phyloP scores from a whole-genome alignment of 78 protist species.

The Dictyostelium capitatum region DNA sequence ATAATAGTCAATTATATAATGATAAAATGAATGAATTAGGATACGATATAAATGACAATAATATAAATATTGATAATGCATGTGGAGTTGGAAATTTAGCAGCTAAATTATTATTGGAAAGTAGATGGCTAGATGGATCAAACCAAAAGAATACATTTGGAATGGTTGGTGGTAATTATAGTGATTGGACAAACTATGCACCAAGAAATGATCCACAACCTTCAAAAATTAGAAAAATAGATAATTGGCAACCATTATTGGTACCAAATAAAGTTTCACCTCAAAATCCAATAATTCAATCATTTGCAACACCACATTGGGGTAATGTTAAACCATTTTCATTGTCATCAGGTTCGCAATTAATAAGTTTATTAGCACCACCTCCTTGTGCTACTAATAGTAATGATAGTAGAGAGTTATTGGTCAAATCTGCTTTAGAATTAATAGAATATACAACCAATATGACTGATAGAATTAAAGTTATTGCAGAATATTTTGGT shows the following conservation, averaged over 20 bases:
- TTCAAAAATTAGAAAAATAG: slow-evolving; percentile 2
- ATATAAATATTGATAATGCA: not conserved
- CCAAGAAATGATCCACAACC: slow-evolving; percentile 49
- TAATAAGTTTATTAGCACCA: not conserved
- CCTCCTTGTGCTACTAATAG: not conserved
- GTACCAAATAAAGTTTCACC: not conserved
- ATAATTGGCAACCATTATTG: slow-evolving; percentile 55
- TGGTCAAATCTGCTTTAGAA: slow-evolving; percentile 15
- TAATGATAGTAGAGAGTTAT: not conserved
- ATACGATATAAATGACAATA: slow-evolving; percentile 14
- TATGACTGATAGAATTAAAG: slow-evolving; percentile 41
- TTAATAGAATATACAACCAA: not conserved
- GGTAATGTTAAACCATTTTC: slow-evolving; percentile 31
- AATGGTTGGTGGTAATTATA: slow-evolving; percentile 2
- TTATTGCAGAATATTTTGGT: slow-evolving; percentile 42
- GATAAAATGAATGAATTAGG: slow-evolving; percentile 15
- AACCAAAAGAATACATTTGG: slow-evolving; percentile 31
- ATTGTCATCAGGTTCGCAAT: not conserved
- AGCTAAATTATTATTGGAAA: slow-evolving; percentile 10
- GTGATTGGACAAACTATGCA: slow-evolving; percentile 35
- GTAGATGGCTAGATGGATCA: slow-evolving; percentile 46
- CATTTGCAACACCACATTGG: slow-evolving; percentile 64
- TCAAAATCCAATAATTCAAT: not conserved
- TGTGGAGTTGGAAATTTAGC: slow-evolving; percentile 47
- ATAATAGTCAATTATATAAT: not conserved